Evolutionary conservation across 2,329 filamentous ascomycete species (phyloP).

Genomic region (Calonectria naviculata): DNA sequence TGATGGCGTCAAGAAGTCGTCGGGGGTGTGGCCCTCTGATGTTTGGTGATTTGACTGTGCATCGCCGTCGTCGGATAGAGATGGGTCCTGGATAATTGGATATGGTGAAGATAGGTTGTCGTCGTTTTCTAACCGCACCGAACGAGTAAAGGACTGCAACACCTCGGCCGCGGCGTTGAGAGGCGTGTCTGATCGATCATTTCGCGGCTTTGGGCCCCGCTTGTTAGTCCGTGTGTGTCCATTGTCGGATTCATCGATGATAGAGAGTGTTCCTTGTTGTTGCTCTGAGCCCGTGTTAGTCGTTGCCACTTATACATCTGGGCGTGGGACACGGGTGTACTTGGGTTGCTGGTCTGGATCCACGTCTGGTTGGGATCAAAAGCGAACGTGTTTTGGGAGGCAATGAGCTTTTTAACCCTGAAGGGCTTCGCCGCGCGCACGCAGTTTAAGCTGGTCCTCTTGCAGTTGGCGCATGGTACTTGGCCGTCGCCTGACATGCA

Average conservation of each 20-base stretch:
- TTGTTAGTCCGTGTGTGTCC: background rate
- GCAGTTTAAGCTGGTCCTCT: constrained; percentile 10
- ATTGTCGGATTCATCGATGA: constrained; percentile 24
- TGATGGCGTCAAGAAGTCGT: background rate
- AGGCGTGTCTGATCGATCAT: constrained; percentile 9
- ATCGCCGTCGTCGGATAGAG: background rate
- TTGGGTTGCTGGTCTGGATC: constrained; percentile 20
- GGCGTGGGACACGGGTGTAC: background rate
- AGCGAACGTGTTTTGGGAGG: constrained; percentile 21
- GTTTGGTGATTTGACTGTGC: background rate
- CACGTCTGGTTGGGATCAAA: constrained; percentile 30
- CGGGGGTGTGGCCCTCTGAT: background rate
- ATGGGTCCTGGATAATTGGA: background rate
- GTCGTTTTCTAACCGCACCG: background rate
- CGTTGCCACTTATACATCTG: background rate
- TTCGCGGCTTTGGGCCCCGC: background rate
- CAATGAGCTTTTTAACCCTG: constrained; percentile 25
- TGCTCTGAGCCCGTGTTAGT: background rate
- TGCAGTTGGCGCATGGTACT: constrained; percentile 26
- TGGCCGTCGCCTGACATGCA: constrained; percentile 18
- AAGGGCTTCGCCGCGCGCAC: constrained; percentile 20
- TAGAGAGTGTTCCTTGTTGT: background rate
- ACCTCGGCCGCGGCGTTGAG: constrained; percentile 16
- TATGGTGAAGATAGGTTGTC: background rate
- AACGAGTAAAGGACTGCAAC: constrained; percentile 18